Conservation (phyloP, 1,139 yeast genomes). For the Scheffersomyces quercinus region DNA sequence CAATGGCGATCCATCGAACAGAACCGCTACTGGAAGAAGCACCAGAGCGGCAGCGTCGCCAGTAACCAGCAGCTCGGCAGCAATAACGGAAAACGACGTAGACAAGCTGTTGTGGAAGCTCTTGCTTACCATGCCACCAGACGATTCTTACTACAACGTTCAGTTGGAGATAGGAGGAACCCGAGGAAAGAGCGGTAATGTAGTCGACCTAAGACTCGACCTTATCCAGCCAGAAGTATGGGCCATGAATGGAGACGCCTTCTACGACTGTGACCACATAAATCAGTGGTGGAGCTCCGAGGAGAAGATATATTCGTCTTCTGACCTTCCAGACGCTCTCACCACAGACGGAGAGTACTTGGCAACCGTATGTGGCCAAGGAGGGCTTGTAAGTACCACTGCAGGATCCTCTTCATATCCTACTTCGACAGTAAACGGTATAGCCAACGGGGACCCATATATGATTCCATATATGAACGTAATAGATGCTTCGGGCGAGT, state of each 20-base stretch:
- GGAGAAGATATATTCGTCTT: conserved; percentile 5
- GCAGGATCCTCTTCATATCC: conserved; percentile 4
- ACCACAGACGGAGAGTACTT: conserved; percentile 21
- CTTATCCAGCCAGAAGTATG: conserved; percentile 37
- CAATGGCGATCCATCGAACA: too few relatives aligned
- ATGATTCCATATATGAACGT: conserved; percentile 30
- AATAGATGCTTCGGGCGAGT: conserved; percentile 28
- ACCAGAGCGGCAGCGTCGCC: too few relatives aligned
- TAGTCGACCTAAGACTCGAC: conserved; percentile 29
- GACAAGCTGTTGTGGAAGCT: conserved; percentile 21
- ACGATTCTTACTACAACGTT: conserved; percentile 7
- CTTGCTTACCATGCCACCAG: conserved; percentile 16
- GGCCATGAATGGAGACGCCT: conserved; percentile 30
- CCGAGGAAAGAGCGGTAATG: conserved; percentile 6
- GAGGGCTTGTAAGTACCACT: conserved; percentile 23
- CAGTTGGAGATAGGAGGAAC: conserved; percentile 3
- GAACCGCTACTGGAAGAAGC: too few relatives aligned
- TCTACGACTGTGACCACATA: conserved; percentile 25
- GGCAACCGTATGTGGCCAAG: conserved; percentile 29
- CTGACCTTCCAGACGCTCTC: conserved; percentile 16
- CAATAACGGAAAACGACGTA: conserved; percentile 13
- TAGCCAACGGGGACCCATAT: conserved; percentile 17
- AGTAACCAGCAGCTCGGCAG: neutral
- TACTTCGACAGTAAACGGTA: conserved; percentile 10
- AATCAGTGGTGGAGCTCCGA: conserved; percentile 22